Conservation (phyloP, 2,329 filamentous ascomycete genomes). For the Epicoccum nigrum region DNA sequence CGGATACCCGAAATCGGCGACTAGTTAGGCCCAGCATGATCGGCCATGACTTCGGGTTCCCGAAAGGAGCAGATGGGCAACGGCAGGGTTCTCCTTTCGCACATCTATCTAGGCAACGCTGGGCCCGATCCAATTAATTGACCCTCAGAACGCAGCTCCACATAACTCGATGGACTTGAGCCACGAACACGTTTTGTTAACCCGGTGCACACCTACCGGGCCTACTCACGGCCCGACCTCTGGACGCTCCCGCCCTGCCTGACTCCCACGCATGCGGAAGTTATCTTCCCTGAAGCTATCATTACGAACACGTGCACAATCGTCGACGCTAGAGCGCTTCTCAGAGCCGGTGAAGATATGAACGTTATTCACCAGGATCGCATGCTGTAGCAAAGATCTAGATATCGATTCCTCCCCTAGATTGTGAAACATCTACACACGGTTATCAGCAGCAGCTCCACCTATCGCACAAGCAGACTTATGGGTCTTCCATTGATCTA, state of each 20-base stretch:
- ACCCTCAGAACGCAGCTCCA: conserved; percentile 1
- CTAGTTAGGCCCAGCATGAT: neutral
- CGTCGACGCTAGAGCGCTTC: neutral
- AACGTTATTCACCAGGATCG: no score
- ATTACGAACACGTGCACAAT: neutral
- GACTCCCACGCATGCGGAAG: neutral
- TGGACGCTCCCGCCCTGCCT: conserved; percentile 5
- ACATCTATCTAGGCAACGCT: neutral
- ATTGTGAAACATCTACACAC: neutral
- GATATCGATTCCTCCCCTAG: no score
- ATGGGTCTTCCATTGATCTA: neutral
- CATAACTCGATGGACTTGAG: neutral
- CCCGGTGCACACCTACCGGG: conserved; percentile 6
- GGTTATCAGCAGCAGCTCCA: neutral
- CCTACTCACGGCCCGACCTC: conserved; percentile 11
- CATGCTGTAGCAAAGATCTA: no score
- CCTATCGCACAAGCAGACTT: neutral
- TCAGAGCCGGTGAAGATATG: neutral
- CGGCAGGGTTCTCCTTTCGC: neutral
- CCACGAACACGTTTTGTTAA: conserved; percentile 1
- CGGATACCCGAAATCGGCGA: neutral
- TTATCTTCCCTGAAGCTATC: neutral
- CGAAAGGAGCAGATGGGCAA: neutral
- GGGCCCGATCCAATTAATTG: neutral
- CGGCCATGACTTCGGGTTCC: neutral